Evolutionary conservation across 1,284 basidiomycete species (phyloP), one percentile per base, ranked within the genome.

Genomic region (Malassezia psittaci): DNA sequence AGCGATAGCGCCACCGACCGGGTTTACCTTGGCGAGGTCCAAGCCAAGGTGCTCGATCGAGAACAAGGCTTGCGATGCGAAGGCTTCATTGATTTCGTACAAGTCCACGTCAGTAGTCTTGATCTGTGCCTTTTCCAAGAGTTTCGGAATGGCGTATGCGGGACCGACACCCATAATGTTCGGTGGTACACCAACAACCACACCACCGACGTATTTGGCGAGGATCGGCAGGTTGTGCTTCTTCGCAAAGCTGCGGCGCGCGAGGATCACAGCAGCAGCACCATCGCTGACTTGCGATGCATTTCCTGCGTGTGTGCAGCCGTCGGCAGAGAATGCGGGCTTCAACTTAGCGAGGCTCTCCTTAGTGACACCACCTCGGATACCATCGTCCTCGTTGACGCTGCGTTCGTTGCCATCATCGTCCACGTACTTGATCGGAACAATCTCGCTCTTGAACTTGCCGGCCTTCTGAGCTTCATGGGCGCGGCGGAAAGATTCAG

Each of bases 261-360:
- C 82, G 54, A 96, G 84, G 52, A 98, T 78, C 47, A 96, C 90
- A 0, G 91, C 91, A 46, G 91, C 90, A 19, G 93, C 93, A 60
- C 93, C 93, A 71, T 99, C 94, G n/a, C 89, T 90, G 45, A 98
- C 84, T 76, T 96, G 91, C 21, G 87, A 90, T 1, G 90, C 88
- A 76, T 91, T 96, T 36, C 81, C 81, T 45, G 93, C 94, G 73
- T 94, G 90, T 2, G 94, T 96, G 16, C 81, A 78, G n/a, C 94
- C 94, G 39, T 84, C 83, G 78, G 88, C 86, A 57, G 79, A 77
- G 78, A 98, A 98, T 7, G 89, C 87, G 9, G 93, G 89, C 80
- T 93, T 96, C 69, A 98, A 82, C 81, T 94, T 96, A 52, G 78
- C 76, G 53, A 98, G 79, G 63, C 82, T 84, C 79, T 90, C 86